Percentiles rank a stretch among this genome's conserved stretches.
Evolutionary conservation across 306 rosid species (phyloP).

Genomic region (Casuarina equisetifolia): DNA sequence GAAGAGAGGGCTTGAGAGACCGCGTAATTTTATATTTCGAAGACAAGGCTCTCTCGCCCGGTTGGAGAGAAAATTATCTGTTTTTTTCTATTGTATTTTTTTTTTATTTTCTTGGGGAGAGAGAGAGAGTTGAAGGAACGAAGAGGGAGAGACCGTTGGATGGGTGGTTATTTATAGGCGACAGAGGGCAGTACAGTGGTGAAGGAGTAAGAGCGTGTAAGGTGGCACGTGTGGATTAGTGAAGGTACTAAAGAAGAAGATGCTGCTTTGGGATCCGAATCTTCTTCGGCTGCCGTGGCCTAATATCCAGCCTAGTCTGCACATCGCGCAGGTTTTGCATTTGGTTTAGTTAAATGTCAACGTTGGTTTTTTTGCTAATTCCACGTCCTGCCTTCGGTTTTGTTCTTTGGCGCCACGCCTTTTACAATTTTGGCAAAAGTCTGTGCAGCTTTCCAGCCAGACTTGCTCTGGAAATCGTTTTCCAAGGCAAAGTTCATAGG

Average conservation of each 20-base stretch:
- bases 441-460: not conserved
- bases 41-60: constrained; percentile 20
- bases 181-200: not conserved
- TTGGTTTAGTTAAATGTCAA: not conserved
- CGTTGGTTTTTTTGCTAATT: not conserved
- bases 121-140: not conserved
- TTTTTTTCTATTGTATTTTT: constrained; percentile 4
- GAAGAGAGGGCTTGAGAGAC: constrained; percentile 2
- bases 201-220: constrained; percentile 27
- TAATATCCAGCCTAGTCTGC: not conserved
- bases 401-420: not conserved
- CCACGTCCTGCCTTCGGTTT: not conserved
- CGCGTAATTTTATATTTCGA: constrained; percentile 38
- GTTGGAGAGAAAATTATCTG: constrained; percentile 29
- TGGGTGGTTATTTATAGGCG: constrained; percentile 30
- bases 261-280: constrained; percentile 19
- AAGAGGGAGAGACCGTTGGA: constrained; percentile 36
- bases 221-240: constrained; percentile 31
- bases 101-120: not conserved
- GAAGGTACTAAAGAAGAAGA: constrained; percentile 2
- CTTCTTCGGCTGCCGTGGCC: constrained; percentile 5
- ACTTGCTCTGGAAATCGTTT: not conserved
- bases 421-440: not conserved
- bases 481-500: not conserved
- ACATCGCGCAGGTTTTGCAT: no score